Base-by-base conservation (phyloP, 140 eudicot genomes). In the Flaveria floridana region DNA sequence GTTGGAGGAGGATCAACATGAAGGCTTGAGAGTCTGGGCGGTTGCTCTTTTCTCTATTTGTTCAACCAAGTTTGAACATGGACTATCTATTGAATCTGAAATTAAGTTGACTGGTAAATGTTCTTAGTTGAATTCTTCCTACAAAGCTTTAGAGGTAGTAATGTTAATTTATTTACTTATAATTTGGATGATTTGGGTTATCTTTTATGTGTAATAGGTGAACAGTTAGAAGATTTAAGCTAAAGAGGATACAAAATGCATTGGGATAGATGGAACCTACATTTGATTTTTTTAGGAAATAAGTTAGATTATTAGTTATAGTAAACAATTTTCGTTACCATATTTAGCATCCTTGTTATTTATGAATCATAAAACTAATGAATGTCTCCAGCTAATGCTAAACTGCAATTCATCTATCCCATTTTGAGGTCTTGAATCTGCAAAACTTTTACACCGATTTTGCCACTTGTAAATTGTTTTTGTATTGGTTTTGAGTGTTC, bases 31-130 rank as follows among this genome's bases (percentile, higher is more conserved):
- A 62, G 65, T 19, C 67, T 89, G 92, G 87, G 84, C 76, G 18
- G 81, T 79, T 53, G 87, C 96, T 65, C 79, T 89, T 56, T 57
- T 73, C 39, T 75, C 76, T 63, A 79, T 87, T 50, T 82, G 81
- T 7, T 80, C 90, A 13, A 78, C 75, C 79, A 77, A 84, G 73
- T 85, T 78, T 58, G 87, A 84, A 76, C 90, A 83, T 55, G 85
- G 84, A 48, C 69, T 83, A 68, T 81, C 87, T 63, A 59, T 81
- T 7, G 89, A 87, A 77, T 79, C 90, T 26, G 96, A 89, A 75
- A 71, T 79, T 30, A 89, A 89, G 79, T 80, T 89, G 69, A 52
- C 85, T 73, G 95, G 93, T 85, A 77, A 75, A 28, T 19, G 30
- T 63, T 63, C 47, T 63, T 63, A 28, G 28, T 63, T 63, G 14